Conservation (phyloP, 352 stramenopile species). For the Phytophthora cryptogea region DNA sequence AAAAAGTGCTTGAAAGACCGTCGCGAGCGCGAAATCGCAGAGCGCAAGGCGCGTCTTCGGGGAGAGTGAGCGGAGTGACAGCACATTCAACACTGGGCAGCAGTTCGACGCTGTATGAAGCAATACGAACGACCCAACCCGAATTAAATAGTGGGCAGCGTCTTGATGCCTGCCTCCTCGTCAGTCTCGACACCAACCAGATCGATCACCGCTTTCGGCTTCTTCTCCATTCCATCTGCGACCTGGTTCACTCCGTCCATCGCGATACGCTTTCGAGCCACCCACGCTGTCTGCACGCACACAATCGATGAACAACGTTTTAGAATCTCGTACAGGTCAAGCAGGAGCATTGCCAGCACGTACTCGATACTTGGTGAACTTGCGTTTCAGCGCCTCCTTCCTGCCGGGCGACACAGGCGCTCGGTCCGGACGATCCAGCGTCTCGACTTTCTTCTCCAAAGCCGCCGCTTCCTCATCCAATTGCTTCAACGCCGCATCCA, state of each 20-base stretch:
- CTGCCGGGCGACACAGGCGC: conserved; percentile 55
- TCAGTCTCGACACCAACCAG: conserved; percentile 73
- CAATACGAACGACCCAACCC: conserved; percentile 5
- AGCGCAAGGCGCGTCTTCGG: conserved; percentile 34
- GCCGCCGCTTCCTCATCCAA: conserved; percentile 45
- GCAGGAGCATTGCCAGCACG: conserved; percentile 3
- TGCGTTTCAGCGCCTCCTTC: conserved; percentile 68
- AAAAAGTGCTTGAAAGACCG: conserved; percentile 68
- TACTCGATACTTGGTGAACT: conserved; percentile 73
- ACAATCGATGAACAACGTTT: background rate
- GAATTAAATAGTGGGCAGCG: conserved; percentile 70
- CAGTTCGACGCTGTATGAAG: conserved; percentile 7
- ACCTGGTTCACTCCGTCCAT: conserved; percentile 83
- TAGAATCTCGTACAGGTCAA: conserved; percentile 1
- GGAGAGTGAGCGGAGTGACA: conserved; percentile 1
- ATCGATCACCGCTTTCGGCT: conserved; percentile 63
- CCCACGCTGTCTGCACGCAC: conserved; percentile 60
- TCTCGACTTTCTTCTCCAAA: conserved; percentile 52
- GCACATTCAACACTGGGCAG: background rate
- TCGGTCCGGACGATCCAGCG: conserved; percentile 46
- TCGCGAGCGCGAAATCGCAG: conserved; percentile 41
- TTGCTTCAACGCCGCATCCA: conserved; percentile 52
- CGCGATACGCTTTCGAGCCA: conserved; percentile 75
- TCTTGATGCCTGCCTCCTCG: conserved; percentile 66
- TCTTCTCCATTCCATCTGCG: conserved; percentile 86